A percentile compares a stretch with the other conserved stretches of the same genome.
Conservation (phyloP, 495 filamentous ascomycete genomes). For the Amniculicola lignicola region DNA sequence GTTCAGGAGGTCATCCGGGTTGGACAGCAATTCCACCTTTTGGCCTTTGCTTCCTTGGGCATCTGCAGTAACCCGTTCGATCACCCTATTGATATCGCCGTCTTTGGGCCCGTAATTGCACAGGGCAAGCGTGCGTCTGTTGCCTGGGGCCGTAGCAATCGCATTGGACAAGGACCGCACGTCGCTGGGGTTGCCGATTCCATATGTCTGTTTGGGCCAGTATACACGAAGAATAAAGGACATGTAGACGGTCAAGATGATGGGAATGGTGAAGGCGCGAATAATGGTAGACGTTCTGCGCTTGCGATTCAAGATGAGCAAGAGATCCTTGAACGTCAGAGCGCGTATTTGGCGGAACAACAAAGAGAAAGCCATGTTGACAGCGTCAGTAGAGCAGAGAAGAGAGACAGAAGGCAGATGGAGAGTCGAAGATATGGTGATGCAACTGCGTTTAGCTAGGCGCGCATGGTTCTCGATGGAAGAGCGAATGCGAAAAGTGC, state of each 20-base stretch:
- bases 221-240: conserved; percentile 28
- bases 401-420: no score
- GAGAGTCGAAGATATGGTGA: no score
- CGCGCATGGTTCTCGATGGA: no score
- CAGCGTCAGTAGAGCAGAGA: no score
- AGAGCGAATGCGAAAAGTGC: no score
- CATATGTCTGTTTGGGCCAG: conserved; percentile 47
- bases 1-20: conserved; percentile 52
- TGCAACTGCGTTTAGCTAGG: no score
- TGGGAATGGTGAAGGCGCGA: conserved; percentile 24
- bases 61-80: conserved; percentile 52
- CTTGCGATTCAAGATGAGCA: conserved; percentile 24
- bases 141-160: conserved; percentile 44
- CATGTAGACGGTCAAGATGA: conserved; percentile 26
- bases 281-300: conserved; percentile 16
- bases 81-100: conserved; percentile 66
- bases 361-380: conserved; percentile 8
- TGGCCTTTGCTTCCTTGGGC: conserved; percentile 48
- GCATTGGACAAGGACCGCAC: conserved; percentile 58
- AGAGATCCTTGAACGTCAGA: conserved; percentile 24
- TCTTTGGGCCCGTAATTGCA: conserved; percentile 65
- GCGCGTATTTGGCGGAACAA: conserved; percentile 25
- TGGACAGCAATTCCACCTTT: conserved; percentile 50
- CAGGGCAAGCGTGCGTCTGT: conserved; percentile 60
- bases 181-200: conserved; percentile 54